A percentile compares a stretch with the other conserved stretches of the same genome.
Evolutionary conservation across 2,329 filamentous ascomycete species (phyloP).

Genomic region (Phaeosphaeria sp.): DNA sequence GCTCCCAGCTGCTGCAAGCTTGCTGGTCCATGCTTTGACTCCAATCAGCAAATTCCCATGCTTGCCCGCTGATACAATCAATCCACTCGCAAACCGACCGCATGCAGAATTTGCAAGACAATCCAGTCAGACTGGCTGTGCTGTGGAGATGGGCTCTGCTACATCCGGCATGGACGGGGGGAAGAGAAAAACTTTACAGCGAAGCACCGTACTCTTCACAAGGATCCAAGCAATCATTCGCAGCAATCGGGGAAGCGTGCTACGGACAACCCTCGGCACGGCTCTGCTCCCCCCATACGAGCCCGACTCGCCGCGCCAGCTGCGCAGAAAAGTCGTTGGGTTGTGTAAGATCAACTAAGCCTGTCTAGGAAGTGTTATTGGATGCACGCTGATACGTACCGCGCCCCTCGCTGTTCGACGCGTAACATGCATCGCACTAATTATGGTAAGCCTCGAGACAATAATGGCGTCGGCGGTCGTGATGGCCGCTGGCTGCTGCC

Average conservation of each 20-base stretch:
- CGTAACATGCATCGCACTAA: conserved; percentile 37
- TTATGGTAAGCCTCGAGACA: conserved; percentile 10
- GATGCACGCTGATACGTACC: conserved; percentile 44
- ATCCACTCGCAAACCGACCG: conserved; percentile 7
- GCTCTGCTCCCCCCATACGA: conserved; percentile 28
- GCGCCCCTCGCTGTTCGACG: conserved; percentile 28
- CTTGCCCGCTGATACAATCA: conserved; percentile 11
- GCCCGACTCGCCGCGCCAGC: conserved; percentile 23
- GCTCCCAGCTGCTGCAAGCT: conserved; percentile 9
- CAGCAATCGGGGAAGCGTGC: conserved; percentile 15
- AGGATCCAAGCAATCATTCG: conserved; percentile 17
- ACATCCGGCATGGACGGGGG: conserved; percentile 26
- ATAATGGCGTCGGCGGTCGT: conserved; percentile 17
- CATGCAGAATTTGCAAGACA: conserved; percentile 21
- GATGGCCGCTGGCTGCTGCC: conserved; percentile 9
- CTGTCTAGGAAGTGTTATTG: conserved; percentile 41
- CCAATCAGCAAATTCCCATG: conserved; percentile 14
- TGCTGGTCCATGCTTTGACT: conserved; percentile 8
- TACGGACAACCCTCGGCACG: conserved; percentile 39
- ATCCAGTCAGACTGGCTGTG: conserved; percentile 25
- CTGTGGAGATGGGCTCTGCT: conserved; percentile 39
- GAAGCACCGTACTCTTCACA: conserved; percentile 15
- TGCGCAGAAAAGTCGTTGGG: conserved; percentile 19
- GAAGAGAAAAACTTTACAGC: conserved; percentile 10
- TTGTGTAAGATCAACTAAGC: conserved; percentile 31